Evolutionary conservation across 495 filamentous ascomycete genomes (phyloP), one percentile per base, ranked within the genome.

Genomic region (Cercophora newfieldiana): DNA sequence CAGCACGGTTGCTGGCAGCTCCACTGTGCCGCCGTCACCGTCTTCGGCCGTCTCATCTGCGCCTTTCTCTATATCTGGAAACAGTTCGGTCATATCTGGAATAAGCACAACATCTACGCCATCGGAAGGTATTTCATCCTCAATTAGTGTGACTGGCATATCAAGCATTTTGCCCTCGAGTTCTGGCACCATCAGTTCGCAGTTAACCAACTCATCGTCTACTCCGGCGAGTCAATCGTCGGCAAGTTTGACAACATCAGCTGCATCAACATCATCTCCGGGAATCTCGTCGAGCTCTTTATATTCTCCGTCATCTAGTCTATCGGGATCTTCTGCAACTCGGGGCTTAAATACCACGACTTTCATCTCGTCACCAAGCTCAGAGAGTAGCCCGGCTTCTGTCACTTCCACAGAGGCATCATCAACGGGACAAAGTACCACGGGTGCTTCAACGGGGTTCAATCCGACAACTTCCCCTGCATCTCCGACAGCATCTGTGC

Each of bases 1-100:
- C 33, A 70, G 60, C 33, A 58, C n/a, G n/a, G n/a, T 14, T 14
- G 10, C 49, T 21, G 44, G 29, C 33, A 68, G 48, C 24, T 31
- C 58, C 29, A 31, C 29, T 7, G 31, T 33, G 18, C 37, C 30
- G 12, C 63, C 49, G 21, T 62, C 59, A 57, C 30, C 31, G 25
- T 48, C 22, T 33, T 57, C 66, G 21, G 29, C 14, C 25, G 31
- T 16, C 3, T 22, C 59, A 29, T 50, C 63, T 47, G 57, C 62
- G 10, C 48, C 51, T 3, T 47, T n/a, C 22, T 48, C 61, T 28
- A 50, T 51, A 31, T 21, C 66, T 8, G 37, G 18, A 24, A 70
- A 33, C 49, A 51, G 56, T 29, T 62, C 31, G 21, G 16, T 3
- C 8, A 53, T 19, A 22, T 14, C 63, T 16, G 26, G 33, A 5